These are phyloP conservation scores for Eucalyptus lansdowneana DNA, from an alignment of 345 rosid species.

Conservation along the genomic window DNA sequence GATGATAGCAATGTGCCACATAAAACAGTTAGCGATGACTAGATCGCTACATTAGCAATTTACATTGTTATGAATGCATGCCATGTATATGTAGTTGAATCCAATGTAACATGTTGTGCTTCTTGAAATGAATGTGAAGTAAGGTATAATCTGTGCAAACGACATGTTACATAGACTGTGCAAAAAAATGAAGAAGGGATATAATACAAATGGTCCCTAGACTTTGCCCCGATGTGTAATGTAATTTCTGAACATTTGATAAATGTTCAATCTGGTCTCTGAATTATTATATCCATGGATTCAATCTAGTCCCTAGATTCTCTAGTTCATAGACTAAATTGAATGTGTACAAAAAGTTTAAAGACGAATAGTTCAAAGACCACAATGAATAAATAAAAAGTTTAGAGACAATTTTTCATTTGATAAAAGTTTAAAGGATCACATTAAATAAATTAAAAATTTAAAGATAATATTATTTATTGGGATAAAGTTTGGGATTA, in stretches of 20 bases:
- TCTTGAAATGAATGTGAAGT: neutral
- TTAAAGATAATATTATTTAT: too few relatives aligned
- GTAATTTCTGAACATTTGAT: accelerated
- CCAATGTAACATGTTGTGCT: neutral
- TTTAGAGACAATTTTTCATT: too few relatives aligned
- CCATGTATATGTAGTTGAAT: neutral
- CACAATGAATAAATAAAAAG: too few relatives aligned
- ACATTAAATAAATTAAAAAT: too few relatives aligned
- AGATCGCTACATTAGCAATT: neutral
- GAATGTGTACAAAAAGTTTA: too few relatives aligned
- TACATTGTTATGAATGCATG: neutral
- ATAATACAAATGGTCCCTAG: neutral
- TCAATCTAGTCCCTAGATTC: too few relatives aligned
- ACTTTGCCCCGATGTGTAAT: neutral
- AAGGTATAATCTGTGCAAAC: neutral
- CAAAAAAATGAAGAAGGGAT: neutral
- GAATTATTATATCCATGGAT: neutral
- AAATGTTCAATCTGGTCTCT: too few relatives aligned
- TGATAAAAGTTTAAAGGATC: neutral
- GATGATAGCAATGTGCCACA: neutral
- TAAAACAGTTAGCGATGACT: accelerated
- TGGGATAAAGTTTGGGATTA: neutral
- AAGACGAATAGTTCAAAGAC: too few relatives aligned
- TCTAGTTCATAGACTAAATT: too few relatives aligned
- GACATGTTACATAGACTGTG: neutral